Percentiles rank a stretch among this genome's conserved stretches.
Conservation (phyloP, 768 basidiomycete species). For the Auriscalpium microsporum region DNA sequence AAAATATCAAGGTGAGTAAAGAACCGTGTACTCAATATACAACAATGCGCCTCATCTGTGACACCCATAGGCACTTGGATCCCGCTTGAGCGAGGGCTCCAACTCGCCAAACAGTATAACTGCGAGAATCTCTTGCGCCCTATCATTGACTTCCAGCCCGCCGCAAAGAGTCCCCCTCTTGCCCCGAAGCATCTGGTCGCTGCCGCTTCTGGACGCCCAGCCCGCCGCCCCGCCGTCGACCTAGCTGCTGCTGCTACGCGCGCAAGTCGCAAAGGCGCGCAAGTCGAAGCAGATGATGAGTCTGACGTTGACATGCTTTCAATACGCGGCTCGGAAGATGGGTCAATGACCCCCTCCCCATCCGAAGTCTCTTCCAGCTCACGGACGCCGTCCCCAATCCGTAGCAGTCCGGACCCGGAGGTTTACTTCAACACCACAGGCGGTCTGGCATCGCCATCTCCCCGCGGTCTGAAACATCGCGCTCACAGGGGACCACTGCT, state of each 20-base stretch:
- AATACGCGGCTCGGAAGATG: constrained; percentile 74
- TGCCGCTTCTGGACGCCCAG: constrained; percentile 42
- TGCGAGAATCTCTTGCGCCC: constrained; percentile 82
- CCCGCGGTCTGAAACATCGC: constrained; percentile 37
- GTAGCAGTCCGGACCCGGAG: constrained; percentile 45
- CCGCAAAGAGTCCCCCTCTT: constrained; percentile 83
- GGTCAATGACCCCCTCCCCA: constrained; percentile 84
- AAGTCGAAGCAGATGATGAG: constrained; percentile 37
- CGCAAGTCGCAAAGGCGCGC: constrained; percentile 46
- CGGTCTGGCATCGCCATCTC: constrained; percentile 27
- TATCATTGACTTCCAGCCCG: constrained; percentile 90
- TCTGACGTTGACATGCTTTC: constrained; percentile 56
- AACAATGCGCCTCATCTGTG: too few species aligned
- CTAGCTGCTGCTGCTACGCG: constrained; percentile 37
- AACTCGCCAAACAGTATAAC: constrained; percentile 85
- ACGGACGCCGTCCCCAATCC: constrained; percentile 87
- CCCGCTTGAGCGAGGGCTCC: constrained; percentile 83
- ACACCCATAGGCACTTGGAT: constrained; percentile 85
- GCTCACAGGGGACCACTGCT: constrained; percentile 33
- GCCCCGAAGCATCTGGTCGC: constrained; percentile 95
- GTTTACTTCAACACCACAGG: constrained; percentile 32
- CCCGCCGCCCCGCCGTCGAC: constrained; percentile 20
- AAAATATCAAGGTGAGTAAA: constrained; percentile 86
- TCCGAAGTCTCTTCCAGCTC: constrained; percentile 82
- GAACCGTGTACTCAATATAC: too few species aligned